Conservation (phyloP, 2,329 filamentous ascomycete species). For the Alternaria sp. region DNA sequence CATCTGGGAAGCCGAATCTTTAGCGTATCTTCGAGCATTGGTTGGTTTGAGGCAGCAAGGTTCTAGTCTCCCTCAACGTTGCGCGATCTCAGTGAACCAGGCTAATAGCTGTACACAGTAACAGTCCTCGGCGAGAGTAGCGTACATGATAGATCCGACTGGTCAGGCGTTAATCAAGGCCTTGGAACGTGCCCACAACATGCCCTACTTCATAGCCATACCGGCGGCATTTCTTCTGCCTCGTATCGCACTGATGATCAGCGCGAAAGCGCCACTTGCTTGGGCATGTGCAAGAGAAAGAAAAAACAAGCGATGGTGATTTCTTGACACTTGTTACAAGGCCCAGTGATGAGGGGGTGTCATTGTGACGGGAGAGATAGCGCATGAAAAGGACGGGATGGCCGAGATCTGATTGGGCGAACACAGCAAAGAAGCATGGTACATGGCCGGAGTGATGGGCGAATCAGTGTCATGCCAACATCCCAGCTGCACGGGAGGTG, state of each 20-base stretch:
- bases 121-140: background rate
- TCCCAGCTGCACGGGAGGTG: conserved; percentile 3
- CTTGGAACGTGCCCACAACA: conserved; percentile 2
- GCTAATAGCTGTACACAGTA: background rate
- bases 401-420: background rate
- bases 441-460: background rate
- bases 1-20: background rate
- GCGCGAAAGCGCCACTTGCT: background rate
- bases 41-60: background rate
- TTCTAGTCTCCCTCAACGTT: background rate
- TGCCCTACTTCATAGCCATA: background rate
- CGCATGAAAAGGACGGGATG: conserved; percentile 2
- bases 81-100: background rate
- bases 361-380: conserved; percentile 24
- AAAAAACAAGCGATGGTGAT: conserved; percentile 4
- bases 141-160: background rate
- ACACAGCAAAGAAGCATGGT: conserved; percentile 7
- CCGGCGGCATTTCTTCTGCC: background rate
- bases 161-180: conserved; percentile 1
- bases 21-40: background rate
- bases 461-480: background rate
- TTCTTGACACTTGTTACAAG: conserved; percentile 7
- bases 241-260: background rate
- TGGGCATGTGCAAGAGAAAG: background rate
- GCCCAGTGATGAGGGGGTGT: conserved; percentile 17